Evolutionary conservation across 345 rosid genomes (phyloP), one percentile per base, ranked within the genome.

Genomic region (Salix udensis): DNA sequence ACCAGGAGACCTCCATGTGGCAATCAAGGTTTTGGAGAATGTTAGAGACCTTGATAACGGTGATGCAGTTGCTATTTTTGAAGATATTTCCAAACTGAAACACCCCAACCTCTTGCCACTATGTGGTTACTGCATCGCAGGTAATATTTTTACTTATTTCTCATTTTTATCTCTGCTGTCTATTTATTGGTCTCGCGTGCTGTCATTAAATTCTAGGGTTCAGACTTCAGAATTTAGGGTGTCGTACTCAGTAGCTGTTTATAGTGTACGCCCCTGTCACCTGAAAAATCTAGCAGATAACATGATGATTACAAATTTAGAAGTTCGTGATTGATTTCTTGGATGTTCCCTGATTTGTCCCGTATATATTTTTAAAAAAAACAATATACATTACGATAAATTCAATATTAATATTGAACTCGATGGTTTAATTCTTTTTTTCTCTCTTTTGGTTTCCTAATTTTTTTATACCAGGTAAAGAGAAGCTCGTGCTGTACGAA

Each of bases 101-200:
- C 98, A 95, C 82, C 97, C 94, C 2, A 95, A 91, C 72, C 89
- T 95, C 46, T 71, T 93, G 65, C 87, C 94, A n/a, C 88, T 93
- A 79, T 80, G 90, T 72, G 98, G 98, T 75, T 95, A 90, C 84
- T 95, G 98, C 84, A 91, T 95, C 69, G 98, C 97, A 85, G 98
- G 98, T 93, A 85, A 11, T 14, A 28, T 14, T 24, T 58, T 13
- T 3, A n/a, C 40, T 8, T 7, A 1, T 9, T 1, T 6, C 8
- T 4, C 24, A 3, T 21, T 21, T 48, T 30, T 53, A 53, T 12
- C 1, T 66, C 50, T 19, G 58, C 24, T 0, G 73, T 74, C 24
- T 0, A 76, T 74, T 87, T 44, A 84, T 68, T 78, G 76, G 48
- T 13, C 16, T 87, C 93, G 82, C 88, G 89, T 79, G 90, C 23